A percentile compares a stretch with the other conserved stretches of the same genome.
phyloP scores from a whole-genome alignment of 176 grass and related monocot genomes.

The Musa beccarii region DNA sequence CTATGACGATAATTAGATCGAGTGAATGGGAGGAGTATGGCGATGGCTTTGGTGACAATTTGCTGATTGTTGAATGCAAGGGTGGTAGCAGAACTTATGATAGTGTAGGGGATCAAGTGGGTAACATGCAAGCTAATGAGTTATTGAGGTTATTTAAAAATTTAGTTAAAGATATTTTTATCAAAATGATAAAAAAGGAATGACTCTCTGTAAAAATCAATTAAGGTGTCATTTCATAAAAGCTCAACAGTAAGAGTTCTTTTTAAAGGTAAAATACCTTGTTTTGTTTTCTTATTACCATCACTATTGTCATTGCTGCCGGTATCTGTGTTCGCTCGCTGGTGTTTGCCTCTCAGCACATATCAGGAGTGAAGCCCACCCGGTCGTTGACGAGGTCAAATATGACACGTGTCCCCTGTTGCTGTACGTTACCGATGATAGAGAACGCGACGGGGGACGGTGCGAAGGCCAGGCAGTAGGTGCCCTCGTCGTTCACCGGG shows the following conservation, averaged over 20 bases:
- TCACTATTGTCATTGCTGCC: too few species aligned
- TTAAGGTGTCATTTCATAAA: too few species aligned
- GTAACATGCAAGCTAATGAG: conserved; percentile 95
- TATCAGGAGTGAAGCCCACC: conserved; percentile 65
- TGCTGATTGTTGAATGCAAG: conserved; percentile 47
- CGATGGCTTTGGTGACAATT: conserved; percentile 38
- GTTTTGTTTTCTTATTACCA: too few species aligned
- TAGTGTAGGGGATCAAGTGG: conserved; percentile 66
- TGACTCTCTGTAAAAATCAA: too few species aligned
- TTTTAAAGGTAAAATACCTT: too few species aligned
- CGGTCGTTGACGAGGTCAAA: conserved; percentile 54
- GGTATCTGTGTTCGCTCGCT: too few species aligned
- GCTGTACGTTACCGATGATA: conserved; percentile 91
- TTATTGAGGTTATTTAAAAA: too few species aligned
- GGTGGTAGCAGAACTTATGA: conserved; percentile 50
- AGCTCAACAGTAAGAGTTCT: too few species aligned
- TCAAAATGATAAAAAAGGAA: too few species aligned
- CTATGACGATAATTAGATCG: too few species aligned
- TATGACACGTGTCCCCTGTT: conserved; percentile 66
- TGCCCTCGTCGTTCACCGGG: conserved; percentile 45
- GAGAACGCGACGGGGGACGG: conserved; percentile 47
- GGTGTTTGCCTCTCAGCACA: conserved; percentile 30
- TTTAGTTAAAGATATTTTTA: too few species aligned
- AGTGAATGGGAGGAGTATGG: too few species aligned
- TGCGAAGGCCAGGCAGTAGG: conserved; percentile 84